These are phyloP conservation scores for Leishmania lainsoni DNA, from an alignment of 208 protist species.

Conservation along the genomic window DNA sequence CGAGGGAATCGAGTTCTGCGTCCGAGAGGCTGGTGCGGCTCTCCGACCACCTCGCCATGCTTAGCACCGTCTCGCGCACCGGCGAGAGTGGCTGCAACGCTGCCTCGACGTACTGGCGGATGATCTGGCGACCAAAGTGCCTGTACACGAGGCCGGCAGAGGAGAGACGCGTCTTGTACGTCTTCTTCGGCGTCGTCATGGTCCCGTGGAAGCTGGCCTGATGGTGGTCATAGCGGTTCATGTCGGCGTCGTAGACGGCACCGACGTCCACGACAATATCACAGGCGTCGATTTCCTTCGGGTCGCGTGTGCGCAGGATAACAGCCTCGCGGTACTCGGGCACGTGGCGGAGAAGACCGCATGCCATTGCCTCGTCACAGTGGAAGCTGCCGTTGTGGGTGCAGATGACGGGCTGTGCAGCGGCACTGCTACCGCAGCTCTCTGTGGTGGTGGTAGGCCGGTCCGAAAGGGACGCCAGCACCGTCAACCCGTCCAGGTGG, in stretches of 20 bases:
- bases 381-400: constrained; percentile 95
- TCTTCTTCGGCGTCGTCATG: constrained; percentile 72
- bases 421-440: not conserved
- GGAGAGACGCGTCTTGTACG: constrained; percentile 86
- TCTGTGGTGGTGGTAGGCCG: constrained; percentile 15
- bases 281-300: constrained; percentile 58
- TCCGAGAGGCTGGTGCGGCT: constrained; percentile 37
- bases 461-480: constrained; percentile 39
- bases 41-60: constrained; percentile 43
- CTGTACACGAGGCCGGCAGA: constrained; percentile 95
- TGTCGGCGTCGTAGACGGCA: constrained; percentile 88
- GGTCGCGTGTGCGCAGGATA: constrained; percentile 90
- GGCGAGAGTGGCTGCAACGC: constrained; percentile 39
- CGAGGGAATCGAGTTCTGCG: constrained; percentile 69
- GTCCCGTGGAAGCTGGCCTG: constrained; percentile 93
- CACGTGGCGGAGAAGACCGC: constrained; percentile 85
- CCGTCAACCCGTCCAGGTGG: constrained; percentile 57
- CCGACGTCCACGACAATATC: constrained; percentile 96
- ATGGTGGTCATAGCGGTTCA: constrained; percentile 95
- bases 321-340: constrained; percentile 49
- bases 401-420: constrained; percentile 68
- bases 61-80: constrained; percentile 43
- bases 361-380: constrained; percentile 96
- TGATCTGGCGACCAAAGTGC: constrained; percentile 95
- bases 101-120: constrained; percentile 58